These are phyloP conservation scores for Stephanodiscus minutulus DNA, from an alignment of 108 stramenopile species.

Conservation along the genomic window DNA sequence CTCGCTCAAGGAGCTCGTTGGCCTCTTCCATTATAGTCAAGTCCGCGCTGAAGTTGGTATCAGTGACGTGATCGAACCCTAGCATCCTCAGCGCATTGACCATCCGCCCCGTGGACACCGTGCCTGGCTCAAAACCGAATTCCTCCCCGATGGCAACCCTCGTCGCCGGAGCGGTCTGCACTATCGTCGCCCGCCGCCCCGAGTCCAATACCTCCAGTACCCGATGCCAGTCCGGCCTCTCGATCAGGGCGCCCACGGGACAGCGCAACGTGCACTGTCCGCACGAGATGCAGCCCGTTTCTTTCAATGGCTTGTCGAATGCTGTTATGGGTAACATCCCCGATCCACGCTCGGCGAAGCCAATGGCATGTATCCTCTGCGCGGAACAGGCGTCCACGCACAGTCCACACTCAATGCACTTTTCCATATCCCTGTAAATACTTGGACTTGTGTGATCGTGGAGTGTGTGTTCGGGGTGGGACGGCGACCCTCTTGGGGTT, in stretches of 20 bases:
- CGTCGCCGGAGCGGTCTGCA: conserved; percentile 55
- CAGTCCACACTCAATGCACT: conserved; percentile 56
- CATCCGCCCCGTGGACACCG: conserved; percentile 38
- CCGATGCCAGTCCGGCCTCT: conserved; percentile 51
- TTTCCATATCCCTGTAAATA: conserved; percentile 44
- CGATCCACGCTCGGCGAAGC: conserved; percentile 45
- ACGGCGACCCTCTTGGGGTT: conserved; percentile 22
- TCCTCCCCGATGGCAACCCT: conserved; percentile 55
- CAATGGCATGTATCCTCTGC: conserved; percentile 48
- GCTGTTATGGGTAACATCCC: conserved; percentile 43
- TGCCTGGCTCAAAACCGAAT: conserved; percentile 53
- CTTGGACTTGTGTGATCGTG: conserved; percentile 41
- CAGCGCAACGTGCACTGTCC: conserved; percentile 56
- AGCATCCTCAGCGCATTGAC: conserved; percentile 39
- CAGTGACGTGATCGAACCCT: conserved; percentile 59
- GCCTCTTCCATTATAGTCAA: conserved; percentile 68
- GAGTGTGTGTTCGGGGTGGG: conserved; percentile 33
- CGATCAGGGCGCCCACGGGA: conserved; percentile 53
- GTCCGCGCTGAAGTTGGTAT: conserved; percentile 61
- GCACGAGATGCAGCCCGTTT: conserved; percentile 56
- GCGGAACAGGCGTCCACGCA: conserved; percentile 50
- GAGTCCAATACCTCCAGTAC: conserved; percentile 49
- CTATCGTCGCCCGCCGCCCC: conserved; percentile 24
- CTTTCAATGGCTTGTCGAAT: conserved; percentile 45
- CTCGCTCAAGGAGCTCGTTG: conserved; percentile 51